Evolutionary conservation across 371 early-diverging fungal species (phyloP).

Genomic region (Cokeromyces recurvatus): DNA sequence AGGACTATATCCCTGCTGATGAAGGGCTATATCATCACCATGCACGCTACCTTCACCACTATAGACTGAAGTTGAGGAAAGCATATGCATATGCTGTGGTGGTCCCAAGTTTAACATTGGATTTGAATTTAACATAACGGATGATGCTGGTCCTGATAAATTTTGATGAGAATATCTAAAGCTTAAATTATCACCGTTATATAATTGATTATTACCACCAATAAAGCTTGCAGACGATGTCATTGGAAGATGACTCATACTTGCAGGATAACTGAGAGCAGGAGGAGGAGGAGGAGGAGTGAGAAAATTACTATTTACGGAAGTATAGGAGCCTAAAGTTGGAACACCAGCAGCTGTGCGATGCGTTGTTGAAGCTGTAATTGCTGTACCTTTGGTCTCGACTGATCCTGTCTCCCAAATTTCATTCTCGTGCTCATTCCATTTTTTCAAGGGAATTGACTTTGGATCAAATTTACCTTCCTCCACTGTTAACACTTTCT

Average conservation of each 20-base stretch:
- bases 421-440: conserved; percentile 79
- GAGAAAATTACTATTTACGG: no score
- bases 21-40: neutral
- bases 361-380: conserved; percentile 19
- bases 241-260: conserved; percentile 7
- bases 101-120: conserved; percentile 5
- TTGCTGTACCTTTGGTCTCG: conserved; percentile 39
- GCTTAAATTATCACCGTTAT: conserved; percentile 18
- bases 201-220: conserved; percentile 1
- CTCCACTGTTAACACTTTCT: conserved; percentile 45
- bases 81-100: conserved; percentile 1
- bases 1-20: neutral
- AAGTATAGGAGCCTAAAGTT: no score
- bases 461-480: conserved; percentile 46
- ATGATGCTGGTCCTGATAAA: conserved; percentile 10
- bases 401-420: conserved; percentile 57
- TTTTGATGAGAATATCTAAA: conserved; percentile 25
- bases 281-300: conserved; percentile 5
- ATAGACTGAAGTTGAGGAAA: conserved; percentile 16
- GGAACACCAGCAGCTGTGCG: conserved; percentile 10
- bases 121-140: conserved; percentile 5
- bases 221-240: neutral
- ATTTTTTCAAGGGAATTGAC: conserved; percentile 65
- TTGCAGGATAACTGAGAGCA: conserved; percentile 4
- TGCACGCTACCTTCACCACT: conserved; percentile 13